Conservation (phyloP, 179 eudicot genomes). For the Patellifolia procumbens region DNA sequence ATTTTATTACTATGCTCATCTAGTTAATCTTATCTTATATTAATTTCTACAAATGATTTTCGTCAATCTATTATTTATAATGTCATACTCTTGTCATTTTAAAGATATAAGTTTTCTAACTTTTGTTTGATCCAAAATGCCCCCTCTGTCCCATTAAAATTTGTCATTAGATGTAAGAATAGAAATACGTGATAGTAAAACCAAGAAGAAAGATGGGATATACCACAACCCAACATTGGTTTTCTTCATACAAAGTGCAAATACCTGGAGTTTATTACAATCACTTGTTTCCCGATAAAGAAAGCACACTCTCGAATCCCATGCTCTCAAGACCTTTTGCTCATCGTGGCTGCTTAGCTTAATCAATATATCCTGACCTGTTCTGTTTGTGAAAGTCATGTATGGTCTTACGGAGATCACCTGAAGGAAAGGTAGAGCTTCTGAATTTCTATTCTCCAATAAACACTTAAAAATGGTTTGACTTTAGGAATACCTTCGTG, state of each 20-base stretch:
- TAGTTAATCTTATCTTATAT: no score
- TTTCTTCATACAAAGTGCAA: constrained; percentile 13
- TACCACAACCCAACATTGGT: not conserved
- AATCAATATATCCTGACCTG: constrained; percentile 65
- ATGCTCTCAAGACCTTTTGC: constrained; percentile 67
- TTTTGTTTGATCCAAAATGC: no score
- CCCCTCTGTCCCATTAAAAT: no score
- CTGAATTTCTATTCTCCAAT: constrained; percentile 3
- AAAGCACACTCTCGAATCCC: constrained; percentile 81
- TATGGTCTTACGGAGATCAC: constrained; percentile 80
- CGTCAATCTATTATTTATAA: no score
- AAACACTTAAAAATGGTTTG: constrained; percentile 5
- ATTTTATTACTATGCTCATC: no score
- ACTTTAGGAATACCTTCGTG: constrained; percentile 64
- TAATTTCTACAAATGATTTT: no score
- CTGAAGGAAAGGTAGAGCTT: constrained; percentile 35
- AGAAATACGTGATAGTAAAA: not conserved
- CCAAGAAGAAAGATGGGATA: not conserved
- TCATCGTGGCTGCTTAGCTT: constrained; percentile 80
- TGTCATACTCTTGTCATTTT: no score
- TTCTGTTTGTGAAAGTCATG: constrained; percentile 91
- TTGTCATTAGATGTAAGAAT: no score
- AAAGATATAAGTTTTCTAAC: no score
- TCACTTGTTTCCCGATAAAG: constrained; percentile 56
- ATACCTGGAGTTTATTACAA: constrained; percentile 71